These are phyloP conservation scores for Cytospora mali DNA, from an alignment of 2,329 filamentous ascomycete genomes.

Conservation along the genomic window DNA sequence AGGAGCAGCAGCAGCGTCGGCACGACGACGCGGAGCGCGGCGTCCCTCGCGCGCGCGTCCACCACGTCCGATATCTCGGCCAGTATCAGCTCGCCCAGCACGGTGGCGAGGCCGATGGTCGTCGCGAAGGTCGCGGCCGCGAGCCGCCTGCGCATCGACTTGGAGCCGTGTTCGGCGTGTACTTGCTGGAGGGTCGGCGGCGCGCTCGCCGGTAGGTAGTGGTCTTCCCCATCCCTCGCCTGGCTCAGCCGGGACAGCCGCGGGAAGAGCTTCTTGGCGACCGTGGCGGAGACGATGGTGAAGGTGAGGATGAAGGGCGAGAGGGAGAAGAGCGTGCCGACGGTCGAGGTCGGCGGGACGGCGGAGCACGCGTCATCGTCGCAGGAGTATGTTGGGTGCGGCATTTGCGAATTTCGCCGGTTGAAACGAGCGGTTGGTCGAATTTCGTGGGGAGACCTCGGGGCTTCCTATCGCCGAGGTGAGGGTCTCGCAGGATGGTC, in stretches of 20 bases:
- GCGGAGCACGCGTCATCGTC: constrained; percentile 60
- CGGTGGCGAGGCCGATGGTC: constrained; percentile 75
- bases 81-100: constrained; percentile 78
- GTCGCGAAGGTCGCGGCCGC: constrained; percentile 71
- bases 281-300: constrained; percentile 60
- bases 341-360: constrained; percentile 45
- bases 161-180: constrained; percentile 60
- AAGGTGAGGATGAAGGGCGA: constrained; percentile 75
- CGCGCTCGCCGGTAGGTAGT: constrained; percentile 64
- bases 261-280: constrained; percentile 71
- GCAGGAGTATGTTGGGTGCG: constrained; percentile 50
- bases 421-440: background rate
- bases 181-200: constrained; percentile 60
- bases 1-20: constrained; percentile 72
- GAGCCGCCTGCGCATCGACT: constrained; percentile 52
- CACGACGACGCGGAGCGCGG: constrained; percentile 71
- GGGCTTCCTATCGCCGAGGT: constrained; percentile 7
- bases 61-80: constrained; percentile 81
- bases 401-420: constrained; percentile 16
- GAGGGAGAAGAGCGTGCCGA: constrained; percentile 60
- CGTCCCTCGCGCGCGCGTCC: constrained; percentile 65
- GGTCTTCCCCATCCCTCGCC: constrained; percentile 58
- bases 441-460: background rate
- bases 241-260: constrained; percentile 61
- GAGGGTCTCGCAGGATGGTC: background rate